Evolutionary conservation across 148 eudicot species (phyloP).

Genomic region (Fagopyrum homotropicum): DNA sequence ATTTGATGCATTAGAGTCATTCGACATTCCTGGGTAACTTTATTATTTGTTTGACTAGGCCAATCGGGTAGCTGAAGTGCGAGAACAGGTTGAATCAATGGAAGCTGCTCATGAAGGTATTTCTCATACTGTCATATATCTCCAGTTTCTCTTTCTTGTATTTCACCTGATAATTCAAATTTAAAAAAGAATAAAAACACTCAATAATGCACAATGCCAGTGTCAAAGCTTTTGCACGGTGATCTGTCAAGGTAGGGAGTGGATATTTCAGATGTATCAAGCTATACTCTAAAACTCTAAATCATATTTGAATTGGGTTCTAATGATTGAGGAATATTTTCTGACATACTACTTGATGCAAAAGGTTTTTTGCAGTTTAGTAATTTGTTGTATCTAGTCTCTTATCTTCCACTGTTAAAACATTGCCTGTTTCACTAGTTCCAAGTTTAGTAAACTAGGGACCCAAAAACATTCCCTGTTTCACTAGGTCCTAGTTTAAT

Average conservation of each 20-base stretch:
- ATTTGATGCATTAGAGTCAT: neutral
- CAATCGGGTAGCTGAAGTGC: slow-evolving; percentile 59
- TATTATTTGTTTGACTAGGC: slow-evolving; percentile 36
- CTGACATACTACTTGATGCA: neutral
- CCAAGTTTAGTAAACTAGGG: neutral
- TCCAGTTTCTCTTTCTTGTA: neutral
- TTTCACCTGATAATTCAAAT: neutral
- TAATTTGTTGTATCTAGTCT: neutral
- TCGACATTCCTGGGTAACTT: neutral
- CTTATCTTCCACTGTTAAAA: neutral
- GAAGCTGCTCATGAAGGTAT: slow-evolving; percentile 79
- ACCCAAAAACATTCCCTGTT: neutral
- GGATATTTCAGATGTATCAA: neutral
- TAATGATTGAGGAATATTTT: neutral
- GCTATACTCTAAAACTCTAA: neutral
- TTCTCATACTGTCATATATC: neutral
- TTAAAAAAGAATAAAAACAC: neutral
- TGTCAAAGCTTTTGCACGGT: neutral
- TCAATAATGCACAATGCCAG: neutral
- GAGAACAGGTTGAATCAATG: slow-evolving; percentile 57
- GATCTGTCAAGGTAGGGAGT: neutral
- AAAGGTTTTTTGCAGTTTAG: neutral
- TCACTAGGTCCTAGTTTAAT: neutral
- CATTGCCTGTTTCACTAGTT: neutral
- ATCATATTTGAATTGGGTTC: neutral